Evolutionary conservation across 2,329 filamentous ascomycete species (phyloP).

Genomic region (Ophiocordyceps unilateralis): DNA sequence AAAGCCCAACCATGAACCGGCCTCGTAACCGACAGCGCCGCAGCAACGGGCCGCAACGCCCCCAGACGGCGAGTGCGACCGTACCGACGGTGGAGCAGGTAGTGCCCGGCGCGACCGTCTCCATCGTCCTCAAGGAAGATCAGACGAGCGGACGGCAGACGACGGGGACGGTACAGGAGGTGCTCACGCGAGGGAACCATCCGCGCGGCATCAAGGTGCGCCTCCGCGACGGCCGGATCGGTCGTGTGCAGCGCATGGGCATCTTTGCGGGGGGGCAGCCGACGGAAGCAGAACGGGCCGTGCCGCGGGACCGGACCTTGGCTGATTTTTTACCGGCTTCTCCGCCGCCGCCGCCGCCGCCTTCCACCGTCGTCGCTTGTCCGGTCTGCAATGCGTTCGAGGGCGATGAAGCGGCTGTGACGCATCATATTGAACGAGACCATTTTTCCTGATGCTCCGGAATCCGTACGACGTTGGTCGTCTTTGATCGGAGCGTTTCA

Average conservation of each 20-base stretch:
- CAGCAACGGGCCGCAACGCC: slow-evolving; percentile 3
- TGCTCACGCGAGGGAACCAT: slow-evolving; percentile 59
- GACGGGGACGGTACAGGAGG: slow-evolving; percentile 43
- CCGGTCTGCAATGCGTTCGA: slow-evolving; percentile 50
- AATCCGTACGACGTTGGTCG: neutral
- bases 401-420: slow-evolving; percentile 51
- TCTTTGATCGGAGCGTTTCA: no score
- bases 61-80: slow-evolving; percentile 16
- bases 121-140: slow-evolving; percentile 60
- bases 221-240: slow-evolving; percentile 52
- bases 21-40: slow-evolving; percentile 15
- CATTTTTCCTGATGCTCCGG: slow-evolving; percentile 10
- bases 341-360: neutral
- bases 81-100: slow-evolving; percentile 36
- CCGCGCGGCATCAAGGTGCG: slow-evolving; percentile 67
- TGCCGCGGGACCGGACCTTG: slow-evolving; percentile 21
- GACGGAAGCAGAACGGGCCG: slow-evolving; percentile 1
- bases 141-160: slow-evolving; percentile 60
- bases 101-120: slow-evolving; percentile 43
- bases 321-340: slow-evolving; percentile 31
- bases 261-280: slow-evolving; percentile 3
- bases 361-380: slow-evolving; percentile 22
- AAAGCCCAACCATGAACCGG: slow-evolving; percentile 12
- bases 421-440: slow-evolving; percentile 39
- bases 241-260: slow-evolving; percentile 52